phyloP scores from a whole-genome alignment of 2,329 filamentous ascomycete genomes.

The Chrysoporthe puriensis region DNA sequence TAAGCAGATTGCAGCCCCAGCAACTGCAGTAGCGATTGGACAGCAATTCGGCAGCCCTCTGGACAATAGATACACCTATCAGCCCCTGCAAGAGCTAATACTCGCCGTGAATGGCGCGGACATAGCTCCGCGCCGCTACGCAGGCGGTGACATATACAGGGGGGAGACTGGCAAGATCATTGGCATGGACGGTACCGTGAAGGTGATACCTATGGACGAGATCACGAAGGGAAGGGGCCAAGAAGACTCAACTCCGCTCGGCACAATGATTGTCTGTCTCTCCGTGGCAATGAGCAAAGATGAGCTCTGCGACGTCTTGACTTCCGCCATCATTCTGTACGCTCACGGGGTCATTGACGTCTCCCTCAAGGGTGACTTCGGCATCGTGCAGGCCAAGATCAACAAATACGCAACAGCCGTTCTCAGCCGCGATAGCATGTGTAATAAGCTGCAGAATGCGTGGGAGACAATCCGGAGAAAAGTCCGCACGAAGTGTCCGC shows the following conservation, averaged over 20 bases:
- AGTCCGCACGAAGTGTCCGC: no score
- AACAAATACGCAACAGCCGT: no score
- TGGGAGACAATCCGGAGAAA: no score
- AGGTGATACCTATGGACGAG: no score
- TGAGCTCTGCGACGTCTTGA: background rate
- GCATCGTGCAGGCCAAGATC: no score
- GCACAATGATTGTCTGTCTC: background rate
- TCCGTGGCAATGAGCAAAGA: background rate
- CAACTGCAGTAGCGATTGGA: background rate
- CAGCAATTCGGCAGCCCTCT: background rate
- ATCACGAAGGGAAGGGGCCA: no score
- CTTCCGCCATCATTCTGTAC: background rate
- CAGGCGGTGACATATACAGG: background rate
- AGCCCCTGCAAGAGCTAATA: background rate
- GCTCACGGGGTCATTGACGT: background rate
- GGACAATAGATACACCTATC: background rate
- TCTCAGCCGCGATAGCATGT: no score
- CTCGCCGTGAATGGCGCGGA: background rate
- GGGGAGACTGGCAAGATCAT: background rate
- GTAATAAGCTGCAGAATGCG: no score
- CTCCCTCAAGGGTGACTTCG: background rate
- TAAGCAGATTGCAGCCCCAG: background rate
- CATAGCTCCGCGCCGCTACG: background rate
- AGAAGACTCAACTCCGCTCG: no score
- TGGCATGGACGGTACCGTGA: no score